A percentile compares a stretch with the other conserved stretches of the same genome.
phyloP scores from a whole-genome alignment of 1,284 basidiomycete genomes.

The Sanghuangporus weigelae region DNA sequence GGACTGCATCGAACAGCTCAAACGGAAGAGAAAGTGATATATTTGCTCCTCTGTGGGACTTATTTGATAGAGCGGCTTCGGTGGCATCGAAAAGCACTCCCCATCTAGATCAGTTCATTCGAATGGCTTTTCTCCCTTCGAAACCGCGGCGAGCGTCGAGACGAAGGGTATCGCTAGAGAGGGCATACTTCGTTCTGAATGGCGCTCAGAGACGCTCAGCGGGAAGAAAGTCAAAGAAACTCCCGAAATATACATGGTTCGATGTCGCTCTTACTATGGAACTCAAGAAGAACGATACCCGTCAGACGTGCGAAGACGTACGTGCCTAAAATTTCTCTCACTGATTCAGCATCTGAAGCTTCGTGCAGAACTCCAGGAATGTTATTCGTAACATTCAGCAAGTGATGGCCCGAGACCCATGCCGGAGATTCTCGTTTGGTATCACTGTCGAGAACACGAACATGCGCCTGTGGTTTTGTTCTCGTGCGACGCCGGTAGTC shows the following conservation, averaged over 20 bases:
- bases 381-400: slow-evolving; percentile 16
- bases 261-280: not conserved
- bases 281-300: not conserved
- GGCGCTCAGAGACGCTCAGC: not conserved
- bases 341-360: not conserved
- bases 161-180: not conserved
- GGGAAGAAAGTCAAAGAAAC: not conserved
- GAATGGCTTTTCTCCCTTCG: not conserved
- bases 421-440: slow-evolving; percentile 16
- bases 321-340: no score
- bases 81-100: not conserved
- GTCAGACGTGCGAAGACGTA: not conserved
- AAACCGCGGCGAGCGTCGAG: not conserved
- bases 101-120: not conserved
- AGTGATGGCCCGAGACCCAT: slow-evolving; percentile 15
- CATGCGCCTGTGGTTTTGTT: not conserved
- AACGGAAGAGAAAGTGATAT: not conserved
- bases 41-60: not conserved
- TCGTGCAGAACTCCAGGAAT: slow-evolving; percentile 16
- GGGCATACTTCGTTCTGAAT: not conserved
- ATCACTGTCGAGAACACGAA: slow-evolving; percentile 14
- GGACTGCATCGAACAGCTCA: not conserved
- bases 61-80: not conserved
- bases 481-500: not conserved
- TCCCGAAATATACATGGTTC: not conserved